Percentiles rank a stretch among this genome's conserved stretches.
Conservation (phyloP, 257 asterid genomes). For the Solanum infundibuliforme region DNA sequence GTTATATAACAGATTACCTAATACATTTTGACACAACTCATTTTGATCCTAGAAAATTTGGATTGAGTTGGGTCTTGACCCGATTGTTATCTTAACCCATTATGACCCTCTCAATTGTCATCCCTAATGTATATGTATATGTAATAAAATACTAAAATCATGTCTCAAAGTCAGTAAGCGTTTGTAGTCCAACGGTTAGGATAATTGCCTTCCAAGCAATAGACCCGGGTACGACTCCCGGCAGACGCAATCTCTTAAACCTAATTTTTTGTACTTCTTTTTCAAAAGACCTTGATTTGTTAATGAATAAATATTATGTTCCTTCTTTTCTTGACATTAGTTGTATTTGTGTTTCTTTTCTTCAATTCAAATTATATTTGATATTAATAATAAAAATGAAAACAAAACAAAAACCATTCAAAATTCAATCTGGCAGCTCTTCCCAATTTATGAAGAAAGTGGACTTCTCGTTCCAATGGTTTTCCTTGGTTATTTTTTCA, state of each 20-base stretch:
- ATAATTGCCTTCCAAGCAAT: slow-evolving; percentile 99
- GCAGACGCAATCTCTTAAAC: slow-evolving; percentile 34
- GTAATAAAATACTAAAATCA: too few relatives aligned
- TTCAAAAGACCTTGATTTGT: neutral
- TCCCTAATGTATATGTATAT: too few relatives aligned
- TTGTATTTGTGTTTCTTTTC: neutral
- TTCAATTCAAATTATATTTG: neutral
- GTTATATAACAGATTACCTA: too few relatives aligned
- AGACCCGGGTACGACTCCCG: slow-evolving; percentile 99
- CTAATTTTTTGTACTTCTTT: neutral
- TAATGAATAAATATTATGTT: too few relatives aligned
- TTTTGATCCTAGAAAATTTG: too few relatives aligned
- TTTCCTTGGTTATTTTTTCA: neutral
- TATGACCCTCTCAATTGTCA: too few relatives aligned
- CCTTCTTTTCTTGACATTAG: neutral
- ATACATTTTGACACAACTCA: too few relatives aligned
- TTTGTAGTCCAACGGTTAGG: slow-evolving; percentile 96
- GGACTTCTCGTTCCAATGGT: neutral
- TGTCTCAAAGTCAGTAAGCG: neutral
- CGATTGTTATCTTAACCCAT: too few relatives aligned
- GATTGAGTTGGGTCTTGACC: too few relatives aligned
- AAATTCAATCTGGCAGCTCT: neutral
- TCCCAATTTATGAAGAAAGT: neutral
- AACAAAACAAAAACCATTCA: neutral
- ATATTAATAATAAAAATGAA: neutral